Evolutionary conservation across 768 basidiomycete species (phyloP), one percentile per base, ranked within the genome.

Genomic region (Boletus rubroflammeus): DNA sequence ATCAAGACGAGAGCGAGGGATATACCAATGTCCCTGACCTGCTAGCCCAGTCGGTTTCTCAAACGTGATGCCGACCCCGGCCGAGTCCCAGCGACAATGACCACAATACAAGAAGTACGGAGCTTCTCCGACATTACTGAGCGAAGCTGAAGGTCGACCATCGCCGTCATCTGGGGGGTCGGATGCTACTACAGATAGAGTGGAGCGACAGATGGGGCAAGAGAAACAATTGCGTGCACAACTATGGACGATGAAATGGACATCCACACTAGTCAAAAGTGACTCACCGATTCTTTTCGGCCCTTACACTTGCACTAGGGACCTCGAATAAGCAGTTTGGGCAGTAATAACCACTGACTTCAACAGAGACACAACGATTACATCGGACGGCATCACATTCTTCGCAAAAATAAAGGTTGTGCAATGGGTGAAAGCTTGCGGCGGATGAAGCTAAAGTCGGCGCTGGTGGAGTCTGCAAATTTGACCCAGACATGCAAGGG

Each of bases 311-410:
- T 3, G 97, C 97, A 67, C 88, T 93, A 1, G 97, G 96, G 11
- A 99, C 97, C 68, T 99, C 97, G 70, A 98, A 99, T 17, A 98
- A 78, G 70, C 97, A 99, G 69, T 96, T 95, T 31, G 97, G 97
- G 68, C 97, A 99, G 71, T 93, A 98, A 70, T 98, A 99, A 40
- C 91, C 92, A 67, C 92, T 90, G 68, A 98, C 90, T 81, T 99
- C 97, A 41, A 93, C 77, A 8, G 86, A 81, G 2, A 96, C 92
- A 63, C 97, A 99, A 59, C 86, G 81, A 68, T 97, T 90, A 67
- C 97, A 99, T 53, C 94, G 78, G 41, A 99, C 82, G 2, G 90
- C 88, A 71, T 98, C 96, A 71, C 97, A 99, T 80, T 98, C 96
- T 72, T 98, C 95, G 71, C 97, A 99, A 70, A 98, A 98, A 72